Percentiles rank a stretch among this genome's conserved stretches.
phyloP scores from a whole-genome alignment of 495 filamentous ascomycete genomes.

The Monascus purpureus region DNA sequence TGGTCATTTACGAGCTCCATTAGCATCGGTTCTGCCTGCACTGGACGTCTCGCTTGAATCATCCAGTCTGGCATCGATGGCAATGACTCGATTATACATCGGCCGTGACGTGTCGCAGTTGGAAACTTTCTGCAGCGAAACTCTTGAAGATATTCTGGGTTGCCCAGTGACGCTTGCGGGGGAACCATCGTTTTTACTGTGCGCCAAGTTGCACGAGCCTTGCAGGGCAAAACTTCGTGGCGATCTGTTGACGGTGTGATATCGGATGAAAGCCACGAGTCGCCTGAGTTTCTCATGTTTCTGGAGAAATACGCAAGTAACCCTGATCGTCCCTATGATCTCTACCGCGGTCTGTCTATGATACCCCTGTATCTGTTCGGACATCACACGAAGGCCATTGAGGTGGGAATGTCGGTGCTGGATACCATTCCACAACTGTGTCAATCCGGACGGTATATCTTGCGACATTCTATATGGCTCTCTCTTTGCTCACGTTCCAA shows the following conservation, averaged over 20 bases:
- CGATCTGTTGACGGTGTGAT: slow-evolving; percentile 43
- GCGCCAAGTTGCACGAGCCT: slow-evolving; percentile 66
- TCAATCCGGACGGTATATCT: slow-evolving; percentile 53
- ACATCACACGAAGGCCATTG: slow-evolving; percentile 53
- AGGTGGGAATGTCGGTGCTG: slow-evolving; percentile 48
- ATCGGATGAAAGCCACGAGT: slow-evolving; percentile 57
- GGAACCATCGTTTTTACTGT: slow-evolving; percentile 56
- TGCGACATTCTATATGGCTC: slow-evolving; percentile 54
- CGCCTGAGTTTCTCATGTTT: slow-evolving; percentile 46
- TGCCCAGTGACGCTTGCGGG: slow-evolving; percentile 63
- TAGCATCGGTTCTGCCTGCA: slow-evolving; percentile 43
- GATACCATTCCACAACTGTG: slow-evolving; percentile 48
- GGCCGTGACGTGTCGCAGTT: slow-evolving; percentile 64
- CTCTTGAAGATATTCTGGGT: slow-evolving; percentile 59
- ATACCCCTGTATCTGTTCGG: slow-evolving; percentile 64
- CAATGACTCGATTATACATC: slow-evolving; percentile 54
- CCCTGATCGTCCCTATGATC: slow-evolving; percentile 43
- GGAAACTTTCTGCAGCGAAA: slow-evolving; percentile 57
- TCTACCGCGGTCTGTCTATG: slow-evolving; percentile 63
- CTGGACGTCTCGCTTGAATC: slow-evolving; percentile 58
- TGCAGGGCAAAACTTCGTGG: slow-evolving; percentile 72
- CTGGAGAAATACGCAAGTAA: slow-evolving; percentile 36
- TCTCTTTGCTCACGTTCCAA: slow-evolving; percentile 49
- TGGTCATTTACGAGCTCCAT: slow-evolving; percentile 52
- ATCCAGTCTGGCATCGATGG: slow-evolving; percentile 59